Evolutionary conservation across 441 rosid genomes (phyloP).

Genomic region (Cnidoscolus chayamansa): DNA sequence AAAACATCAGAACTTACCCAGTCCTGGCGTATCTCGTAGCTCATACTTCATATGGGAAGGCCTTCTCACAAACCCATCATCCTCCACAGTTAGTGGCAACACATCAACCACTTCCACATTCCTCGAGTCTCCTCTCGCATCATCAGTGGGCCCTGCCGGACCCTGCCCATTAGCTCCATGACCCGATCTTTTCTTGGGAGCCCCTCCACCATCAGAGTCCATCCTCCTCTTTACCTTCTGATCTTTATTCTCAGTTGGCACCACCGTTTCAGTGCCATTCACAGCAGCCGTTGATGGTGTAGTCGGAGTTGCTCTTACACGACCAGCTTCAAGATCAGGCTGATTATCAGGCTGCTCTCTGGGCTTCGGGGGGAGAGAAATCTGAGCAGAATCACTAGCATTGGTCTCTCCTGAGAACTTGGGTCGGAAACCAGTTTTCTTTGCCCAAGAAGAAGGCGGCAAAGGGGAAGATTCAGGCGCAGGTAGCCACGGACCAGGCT

Average conservation of each 20-base stretch:
- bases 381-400: constrained; percentile 74
- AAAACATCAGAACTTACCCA: constrained; percentile 44
- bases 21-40: constrained; percentile 89
- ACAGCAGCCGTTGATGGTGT: constrained; percentile 23
- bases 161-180: constrained; percentile 39
- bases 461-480: constrained; percentile 61
- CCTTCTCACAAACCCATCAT: constrained; percentile 57
- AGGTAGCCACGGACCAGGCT: constrained; percentile 72
- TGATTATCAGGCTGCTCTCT: constrained; percentile 40
- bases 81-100: constrained; percentile 58
- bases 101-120: constrained; percentile 58
- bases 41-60: constrained; percentile 82
- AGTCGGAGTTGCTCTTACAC: constrained; percentile 28
- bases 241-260: constrained; percentile 39
- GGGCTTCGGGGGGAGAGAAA: constrained; percentile 46
- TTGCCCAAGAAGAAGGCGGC: constrained; percentile 95
- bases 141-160: constrained; percentile 33
- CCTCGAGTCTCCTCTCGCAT: constrained; percentile 56
- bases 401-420: constrained; percentile 92
- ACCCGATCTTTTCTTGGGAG: constrained; percentile 30
- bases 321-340: constrained; percentile 74
- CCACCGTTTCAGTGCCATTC: constrained; percentile 27
- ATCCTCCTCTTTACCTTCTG: constrained; percentile 70
- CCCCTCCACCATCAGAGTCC: constrained; percentile 62
- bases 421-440: constrained; percentile 85